Conservation (phyloP, 306 rosid genomes). For the Fragaria iinumae region DNA sequence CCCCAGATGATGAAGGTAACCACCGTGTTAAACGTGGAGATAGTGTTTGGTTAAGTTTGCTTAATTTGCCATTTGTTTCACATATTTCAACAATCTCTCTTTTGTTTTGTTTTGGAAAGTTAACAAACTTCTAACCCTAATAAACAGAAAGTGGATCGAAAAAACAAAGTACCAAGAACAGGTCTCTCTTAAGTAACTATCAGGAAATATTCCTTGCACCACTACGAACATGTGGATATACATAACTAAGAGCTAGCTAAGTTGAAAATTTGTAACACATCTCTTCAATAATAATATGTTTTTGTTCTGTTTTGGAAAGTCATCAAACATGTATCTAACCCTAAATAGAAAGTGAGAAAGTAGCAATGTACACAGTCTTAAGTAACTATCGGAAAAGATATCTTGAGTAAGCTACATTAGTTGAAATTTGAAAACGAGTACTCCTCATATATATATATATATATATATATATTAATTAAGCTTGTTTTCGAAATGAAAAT, state of each 20-base stretch:
- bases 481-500: neutral
- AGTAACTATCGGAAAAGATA: no score
- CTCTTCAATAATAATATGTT: no score
- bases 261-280: neutral
- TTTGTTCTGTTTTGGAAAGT: neutral
- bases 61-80: neutral
- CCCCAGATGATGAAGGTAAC: neutral
- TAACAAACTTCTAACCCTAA: neutral
- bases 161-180: neutral
- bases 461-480: neutral
- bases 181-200: no score
- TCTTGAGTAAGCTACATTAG: neutral
- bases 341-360: no score
- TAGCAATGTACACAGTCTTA: no score
- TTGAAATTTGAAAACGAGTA: neutral
- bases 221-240: neutral
- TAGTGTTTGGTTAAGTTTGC: neutral
- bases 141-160: neutral
- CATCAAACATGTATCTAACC: neutral
- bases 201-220: neutral
- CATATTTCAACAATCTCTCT: conserved; percentile 1
- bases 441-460: neutral
- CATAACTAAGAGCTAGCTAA: no score
- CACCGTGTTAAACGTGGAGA: conserved; percentile 1
- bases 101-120: conserved; percentile 7